These are phyloP conservation scores for Rubia yunnanensis DNA, from an alignment of 257 asterid species.

Conservation along the genomic window DNA sequence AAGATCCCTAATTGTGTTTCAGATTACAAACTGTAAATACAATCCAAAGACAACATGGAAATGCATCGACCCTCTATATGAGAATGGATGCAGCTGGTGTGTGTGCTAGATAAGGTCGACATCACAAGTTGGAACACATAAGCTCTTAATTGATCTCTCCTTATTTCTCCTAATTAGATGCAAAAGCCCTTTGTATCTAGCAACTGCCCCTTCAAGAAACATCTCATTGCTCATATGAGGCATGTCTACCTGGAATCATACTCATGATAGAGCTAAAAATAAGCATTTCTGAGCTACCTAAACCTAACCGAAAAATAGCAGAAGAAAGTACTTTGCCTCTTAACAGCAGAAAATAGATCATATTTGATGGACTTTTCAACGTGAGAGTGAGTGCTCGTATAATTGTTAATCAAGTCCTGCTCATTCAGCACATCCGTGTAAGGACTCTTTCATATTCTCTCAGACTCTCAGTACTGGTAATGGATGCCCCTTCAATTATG, in stretches of 20 bases:
- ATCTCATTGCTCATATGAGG: conserved; percentile 45
- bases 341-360: conserved; percentile 71
- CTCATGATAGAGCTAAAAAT: neutral
- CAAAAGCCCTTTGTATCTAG: conserved; percentile 93
- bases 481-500: conserved; percentile 41
- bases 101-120: conserved; percentile 98
- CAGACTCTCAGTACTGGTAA: conserved; percentile 38
- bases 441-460: conserved; percentile 49
- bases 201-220: conserved; percentile 76
- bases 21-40: neutral
- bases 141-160: conserved; percentile 64
- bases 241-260: conserved; percentile 56
- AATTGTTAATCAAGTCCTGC: conserved; percentile 29
- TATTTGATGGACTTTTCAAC: conserved; percentile 50
- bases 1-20: neutral
- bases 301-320: conserved; percentile 6
- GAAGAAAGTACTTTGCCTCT: conserved; percentile 83
- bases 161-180: conserved; percentile 71
- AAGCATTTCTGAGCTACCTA: neutral
- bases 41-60: neutral
- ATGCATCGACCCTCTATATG: conserved; percentile 24
- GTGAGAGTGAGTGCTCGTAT: conserved; percentile 17
- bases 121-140: conserved; percentile 96
- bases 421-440: conserved; percentile 64
- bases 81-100: conserved; percentile 78